Base-by-base conservation (phyloP, 345 rosid genomes). In the Mercurialis annua region DNA sequence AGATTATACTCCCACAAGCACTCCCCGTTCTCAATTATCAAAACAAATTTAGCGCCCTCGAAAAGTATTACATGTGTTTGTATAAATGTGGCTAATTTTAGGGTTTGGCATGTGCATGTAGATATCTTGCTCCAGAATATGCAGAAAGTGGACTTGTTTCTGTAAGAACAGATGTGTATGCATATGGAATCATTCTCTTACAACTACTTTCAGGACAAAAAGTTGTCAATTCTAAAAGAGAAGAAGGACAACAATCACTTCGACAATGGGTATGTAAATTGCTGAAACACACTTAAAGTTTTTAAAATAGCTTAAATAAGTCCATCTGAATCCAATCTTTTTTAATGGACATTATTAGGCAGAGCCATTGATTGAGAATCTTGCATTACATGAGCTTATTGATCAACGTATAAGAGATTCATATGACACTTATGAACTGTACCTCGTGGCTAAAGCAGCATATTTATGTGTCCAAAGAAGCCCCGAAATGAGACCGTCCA, bases 121-220 rank as follows among this genome's bases (percentile, higher is more conserved):
- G 87, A 66, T 87, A 84, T 72, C 79, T 86, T 57, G 87, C 87
- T 15, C 92, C 87, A 15, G 87, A 87, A 75, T 84, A 87, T 52
- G 86, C 87, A 51, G 89, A 83, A 70, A 80, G 64, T 47, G 89
- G 87, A 1, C 43, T 72, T 57, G 89, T 87, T 60, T 83, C 92
- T 18, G 81, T 87, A 34, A 70, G 86, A 70, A 83, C 86, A 33
- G 87, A 87, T 72, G 86, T 83, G 26, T 87, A 84, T 64, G 83
- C 92, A 57, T 84, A 73, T 56, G 92, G 92, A 40, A 75, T 87
- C 10, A 76, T 83, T 66, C 73, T 84, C 54, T 65, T 84, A 57
- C 89, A 84, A 58, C 74, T 87, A 51, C 78, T 84, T 43, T 83
- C 87, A 8, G 87, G 92, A 23, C 84, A 83, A 23, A 84, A 71